Base-by-base conservation (phyloP, 2,329 filamentous ascomycete species). In the Cordyceps javanica region DNA sequence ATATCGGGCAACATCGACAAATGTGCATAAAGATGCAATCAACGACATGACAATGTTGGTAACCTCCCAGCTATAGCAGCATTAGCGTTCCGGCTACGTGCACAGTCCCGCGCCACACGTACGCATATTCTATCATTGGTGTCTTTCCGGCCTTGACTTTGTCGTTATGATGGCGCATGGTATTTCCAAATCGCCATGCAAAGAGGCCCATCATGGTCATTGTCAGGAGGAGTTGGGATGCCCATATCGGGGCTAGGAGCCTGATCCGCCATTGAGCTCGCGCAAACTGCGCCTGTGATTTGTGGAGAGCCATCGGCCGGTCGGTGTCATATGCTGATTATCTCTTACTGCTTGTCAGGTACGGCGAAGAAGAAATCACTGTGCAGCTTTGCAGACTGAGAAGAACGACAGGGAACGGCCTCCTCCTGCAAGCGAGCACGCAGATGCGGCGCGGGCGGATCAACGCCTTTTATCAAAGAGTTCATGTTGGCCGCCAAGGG, bases 211-310 rank as follows among this genome's bases (percentile, higher is more conserved):
- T 73, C 58, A 81, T 67, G 39, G 72, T 65, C 51, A 78, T 64
- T 44, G 80, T 67, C 19, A 82, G 67, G 3, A 68, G 63, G 4
- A 79, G 66, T 65, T 84, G 80, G 5, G 77, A 61, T 8, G 68
- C 63, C 81, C 82, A 85, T 44, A 73, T 71, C 7, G 80, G 80
- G 1, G 78, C 60, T 26, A 85, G 68, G 4, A 83, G 54, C 46
- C 64, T 63, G 57, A 75, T 70, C 55, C 74, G 73, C 82, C 82
- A 84, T 66, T 72, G 71, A 16, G 81, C 76, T 30, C 78, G 74
- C 57, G 74, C 73, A 61, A 81, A 83, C 59, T 81, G 76, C 28
- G 77, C 77, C 61, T 82, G 77, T 36, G 80, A 73, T 61, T 77
- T 73, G 60, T 81, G 77, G 44, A 69, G 73, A 48, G 71, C 74